These are phyloP conservation scores for Zizania palustris DNA, from an alignment of 202 grass and related monocot genomes.

Conservation along the genomic window DNA sequence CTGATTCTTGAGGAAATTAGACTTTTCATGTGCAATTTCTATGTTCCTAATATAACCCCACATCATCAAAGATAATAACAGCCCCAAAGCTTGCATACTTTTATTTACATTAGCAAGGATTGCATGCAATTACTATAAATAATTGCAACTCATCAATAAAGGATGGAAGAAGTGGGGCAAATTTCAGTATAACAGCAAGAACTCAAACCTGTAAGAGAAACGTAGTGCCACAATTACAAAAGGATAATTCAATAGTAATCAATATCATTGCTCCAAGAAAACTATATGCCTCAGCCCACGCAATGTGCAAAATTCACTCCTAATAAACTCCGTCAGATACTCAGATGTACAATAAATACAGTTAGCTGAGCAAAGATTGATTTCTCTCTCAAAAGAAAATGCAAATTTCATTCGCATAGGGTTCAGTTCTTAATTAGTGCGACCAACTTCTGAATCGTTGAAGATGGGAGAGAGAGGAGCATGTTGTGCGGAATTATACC, in stretches of 20 bases:
- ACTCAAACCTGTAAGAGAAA: neutral
- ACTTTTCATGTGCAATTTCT: neutral
- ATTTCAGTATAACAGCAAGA: neutral
- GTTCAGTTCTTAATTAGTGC: neutral
- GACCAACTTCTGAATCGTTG: neutral
- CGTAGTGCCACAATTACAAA: too few species aligned
- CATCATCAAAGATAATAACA: neutral
- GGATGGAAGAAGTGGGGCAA: neutral
- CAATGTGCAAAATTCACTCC: neutral
- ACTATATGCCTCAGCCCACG: neutral
- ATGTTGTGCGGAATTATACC: slow-evolving; percentile 40
- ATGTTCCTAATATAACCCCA: too few species aligned
- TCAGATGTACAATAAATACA: neutral
- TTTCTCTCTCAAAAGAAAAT: neutral
- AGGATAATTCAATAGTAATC: neutral
- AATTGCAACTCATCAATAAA: neutral
- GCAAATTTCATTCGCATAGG: neutral
- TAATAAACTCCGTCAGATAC: neutral
- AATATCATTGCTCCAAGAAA: neutral
- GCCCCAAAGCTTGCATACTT: neutral
- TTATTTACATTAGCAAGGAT: neutral
- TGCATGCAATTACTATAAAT: neutral
- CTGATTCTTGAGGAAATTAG: neutral
- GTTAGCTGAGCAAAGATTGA: neutral
- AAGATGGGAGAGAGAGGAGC: neutral